Evolutionary conservation across 305 asterid genomes (phyloP).

Genomic region (Fraxinus xanthoxyloides): DNA sequence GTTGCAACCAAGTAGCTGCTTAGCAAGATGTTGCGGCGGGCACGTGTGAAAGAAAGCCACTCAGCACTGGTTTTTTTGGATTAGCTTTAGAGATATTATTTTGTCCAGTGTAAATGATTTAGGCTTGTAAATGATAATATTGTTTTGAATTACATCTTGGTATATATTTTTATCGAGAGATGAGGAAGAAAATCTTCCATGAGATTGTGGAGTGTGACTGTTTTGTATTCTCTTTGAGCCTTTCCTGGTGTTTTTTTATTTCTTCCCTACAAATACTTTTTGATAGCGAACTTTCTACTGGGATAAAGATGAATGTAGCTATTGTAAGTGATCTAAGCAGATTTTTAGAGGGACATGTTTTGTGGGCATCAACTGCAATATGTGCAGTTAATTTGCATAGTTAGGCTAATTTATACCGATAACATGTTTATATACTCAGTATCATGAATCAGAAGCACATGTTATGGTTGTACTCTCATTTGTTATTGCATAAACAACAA

Average conservation of each 20-base stretch:
- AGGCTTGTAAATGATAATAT: no score
- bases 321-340: no score
- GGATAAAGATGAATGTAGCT: no score
- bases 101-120: no score
- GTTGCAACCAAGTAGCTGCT: no score
- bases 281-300: no score
- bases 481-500: neutral
- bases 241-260: neutral
- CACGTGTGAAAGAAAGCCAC: no score
- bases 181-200: neutral
- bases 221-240: neutral
- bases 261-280: neutral
- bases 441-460: neutral
- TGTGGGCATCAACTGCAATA: neutral
- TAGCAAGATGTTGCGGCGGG: no score
- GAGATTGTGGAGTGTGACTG: neutral
- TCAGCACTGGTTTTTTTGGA: no score
- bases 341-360: neutral
- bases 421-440: neutral
- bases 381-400: conserved; percentile 4
- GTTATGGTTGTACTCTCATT: neutral
- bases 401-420: neutral
- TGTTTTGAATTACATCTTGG: no score
- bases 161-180: neutral
- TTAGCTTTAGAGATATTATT: no score